These are phyloP conservation scores for Cercospora zeae-maydis DNA, from an alignment of 2,329 filamentous ascomycete species.

Conservation along the genomic window DNA sequence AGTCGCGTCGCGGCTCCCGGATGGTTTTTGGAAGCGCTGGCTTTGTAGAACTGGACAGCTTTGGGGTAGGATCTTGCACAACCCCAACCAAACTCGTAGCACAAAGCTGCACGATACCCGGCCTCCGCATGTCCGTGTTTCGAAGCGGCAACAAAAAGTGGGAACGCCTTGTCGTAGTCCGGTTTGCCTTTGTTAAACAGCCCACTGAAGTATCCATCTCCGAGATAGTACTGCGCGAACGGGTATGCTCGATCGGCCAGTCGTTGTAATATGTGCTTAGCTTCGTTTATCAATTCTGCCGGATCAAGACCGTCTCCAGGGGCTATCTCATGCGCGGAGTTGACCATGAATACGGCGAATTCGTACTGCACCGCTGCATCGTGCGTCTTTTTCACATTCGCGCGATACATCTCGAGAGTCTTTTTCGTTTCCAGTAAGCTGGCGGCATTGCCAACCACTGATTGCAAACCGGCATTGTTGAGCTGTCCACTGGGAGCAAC, in stretches of 20 bases:
- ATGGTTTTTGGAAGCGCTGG: slow-evolving; percentile 87
- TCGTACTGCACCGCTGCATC: slow-evolving; percentile 90
- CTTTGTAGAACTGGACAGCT: slow-evolving; percentile 88
- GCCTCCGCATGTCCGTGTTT: slow-evolving; percentile 98
- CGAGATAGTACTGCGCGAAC: slow-evolving; percentile 96
- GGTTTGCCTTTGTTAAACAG: slow-evolving; percentile 92
- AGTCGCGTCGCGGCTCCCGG: slow-evolving; percentile 92
- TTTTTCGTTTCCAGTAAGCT: slow-evolving; percentile 87
- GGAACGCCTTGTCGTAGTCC: slow-evolving; percentile 87
- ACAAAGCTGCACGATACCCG: slow-evolving; percentile 85
- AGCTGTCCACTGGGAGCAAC: slow-evolving; percentile 61
- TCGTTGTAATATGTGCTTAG: slow-evolving; percentile 81
- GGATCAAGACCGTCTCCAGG: slow-evolving; percentile 43
- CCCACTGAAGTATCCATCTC: slow-evolving; percentile 88
- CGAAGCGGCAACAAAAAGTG: slow-evolving; percentile 85
- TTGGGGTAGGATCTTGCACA: slow-evolving; percentile 85
- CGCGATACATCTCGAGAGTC: slow-evolving; percentile 95
- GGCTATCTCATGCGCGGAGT: slow-evolving; percentile 74
- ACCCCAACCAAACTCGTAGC: slow-evolving; percentile 98
- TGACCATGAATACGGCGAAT: slow-evolving; percentile 91
- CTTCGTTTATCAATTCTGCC: slow-evolving; percentile 73
- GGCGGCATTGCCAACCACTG: slow-evolving; percentile 79
- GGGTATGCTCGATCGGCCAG: slow-evolving; percentile 86
- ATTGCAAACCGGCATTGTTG: slow-evolving; percentile 77
- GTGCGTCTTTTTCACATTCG: slow-evolving; percentile 95